These are phyloP conservation scores for Pyrus hybrid DNA, from an alignment of 331 rosid species.

Conservation along the genomic window DNA sequence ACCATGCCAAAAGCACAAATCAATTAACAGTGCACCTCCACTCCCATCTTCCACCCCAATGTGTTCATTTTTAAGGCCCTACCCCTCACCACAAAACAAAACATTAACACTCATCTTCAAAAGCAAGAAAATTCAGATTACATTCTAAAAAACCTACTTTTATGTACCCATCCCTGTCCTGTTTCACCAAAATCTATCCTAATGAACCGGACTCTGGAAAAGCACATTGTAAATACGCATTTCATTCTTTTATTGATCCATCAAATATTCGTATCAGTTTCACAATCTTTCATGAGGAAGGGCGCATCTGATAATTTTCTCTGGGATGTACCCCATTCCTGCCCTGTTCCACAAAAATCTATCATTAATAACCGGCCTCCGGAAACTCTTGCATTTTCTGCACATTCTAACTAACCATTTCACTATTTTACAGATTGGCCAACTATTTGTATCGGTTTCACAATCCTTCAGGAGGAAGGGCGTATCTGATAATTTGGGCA, in stretches of 20 bases:
- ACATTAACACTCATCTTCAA: not conserved
- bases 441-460: not conserved
- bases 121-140: not conserved
- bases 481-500: not conserved
- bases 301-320: not conserved
- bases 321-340: not conserved
- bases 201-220: not conserved
- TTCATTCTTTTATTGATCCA: not conserved
- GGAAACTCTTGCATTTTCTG: not conserved
- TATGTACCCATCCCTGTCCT: not conserved
- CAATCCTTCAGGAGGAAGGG: not conserved
- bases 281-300: not conserved
- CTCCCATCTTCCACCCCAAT: not conserved
- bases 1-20: not conserved
- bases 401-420: not conserved
- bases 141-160: not conserved
- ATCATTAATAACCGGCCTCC: not conserved
- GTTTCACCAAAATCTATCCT: not conserved
- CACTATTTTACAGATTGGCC: not conserved
- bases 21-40: not conserved
- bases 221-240: not conserved
- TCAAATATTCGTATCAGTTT: not conserved
- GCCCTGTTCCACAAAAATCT: too few relatives aligned
- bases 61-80: not conserved
- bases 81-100: not conserved